Conservation (phyloP, 2,329 filamentous ascomycete species). For the Penicillium capsulatum region DNA sequence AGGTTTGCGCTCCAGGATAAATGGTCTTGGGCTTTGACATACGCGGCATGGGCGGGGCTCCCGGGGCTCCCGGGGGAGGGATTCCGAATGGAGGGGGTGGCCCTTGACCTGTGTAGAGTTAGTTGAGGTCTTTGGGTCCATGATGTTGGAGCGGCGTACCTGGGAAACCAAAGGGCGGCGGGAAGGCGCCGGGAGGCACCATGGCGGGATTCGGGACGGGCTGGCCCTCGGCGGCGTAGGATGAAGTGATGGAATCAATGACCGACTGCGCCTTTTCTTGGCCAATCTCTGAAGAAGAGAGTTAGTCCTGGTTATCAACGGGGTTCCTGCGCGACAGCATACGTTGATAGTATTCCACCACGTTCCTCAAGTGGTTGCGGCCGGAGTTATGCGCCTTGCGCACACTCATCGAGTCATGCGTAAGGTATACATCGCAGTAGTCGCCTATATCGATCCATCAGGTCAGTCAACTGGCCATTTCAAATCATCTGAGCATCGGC, state of each 20-base stretch:
- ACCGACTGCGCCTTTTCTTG: slow-evolving; percentile 98
- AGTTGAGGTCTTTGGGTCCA: background rate
- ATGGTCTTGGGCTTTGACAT: slow-evolving; percentile 33
- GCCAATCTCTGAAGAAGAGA: slow-evolving; percentile 68
- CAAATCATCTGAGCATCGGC: background rate
- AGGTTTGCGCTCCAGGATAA: background rate
- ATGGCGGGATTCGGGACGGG: slow-evolving; percentile 81
- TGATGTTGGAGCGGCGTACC: slow-evolving; percentile 39
- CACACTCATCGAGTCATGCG: slow-evolving; percentile 99
- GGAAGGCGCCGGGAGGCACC: slow-evolving; percentile 51
- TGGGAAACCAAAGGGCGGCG: slow-evolving; percentile 61
- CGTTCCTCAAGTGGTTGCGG: slow-evolving; percentile 93
- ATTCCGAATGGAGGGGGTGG: slow-evolving; percentile 59
- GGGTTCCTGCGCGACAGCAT: slow-evolving; percentile 13
- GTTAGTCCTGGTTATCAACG: background rate
- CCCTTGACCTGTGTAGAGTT: slow-evolving; percentile 39
- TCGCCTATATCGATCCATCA: slow-evolving; percentile 54
- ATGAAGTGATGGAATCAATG: slow-evolving; percentile 95
- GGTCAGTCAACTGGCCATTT: slow-evolving; percentile 8
- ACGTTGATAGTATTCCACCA: slow-evolving; percentile 98
- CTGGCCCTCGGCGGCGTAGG: slow-evolving; percentile 92
- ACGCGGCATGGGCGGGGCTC: slow-evolving; percentile 49
- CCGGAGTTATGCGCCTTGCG: slow-evolving; percentile 97
- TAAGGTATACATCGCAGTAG: slow-evolving; percentile 99
- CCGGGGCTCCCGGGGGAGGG: slow-evolving; percentile 41